Conservation (phyloP, 768 basidiomycete species). For the Amylocystis lapponica region DNA sequence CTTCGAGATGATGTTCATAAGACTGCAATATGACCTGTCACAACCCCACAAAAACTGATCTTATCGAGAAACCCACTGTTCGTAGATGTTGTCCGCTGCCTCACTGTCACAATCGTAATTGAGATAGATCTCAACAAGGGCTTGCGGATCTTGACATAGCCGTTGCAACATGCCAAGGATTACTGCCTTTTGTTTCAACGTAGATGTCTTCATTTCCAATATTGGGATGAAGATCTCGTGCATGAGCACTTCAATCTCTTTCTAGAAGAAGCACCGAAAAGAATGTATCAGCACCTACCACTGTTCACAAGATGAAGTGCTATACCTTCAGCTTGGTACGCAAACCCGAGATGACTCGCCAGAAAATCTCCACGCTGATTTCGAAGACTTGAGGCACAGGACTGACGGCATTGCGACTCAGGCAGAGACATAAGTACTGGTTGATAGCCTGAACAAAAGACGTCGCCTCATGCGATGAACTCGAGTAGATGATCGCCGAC, state of each 20-base stretch:
- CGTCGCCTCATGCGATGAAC: slow-evolving; percentile 80
- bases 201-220: slow-evolving; percentile 95
- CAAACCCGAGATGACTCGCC: slow-evolving; percentile 92
- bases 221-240: slow-evolving; percentile 99
- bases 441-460: slow-evolving; percentile 91
- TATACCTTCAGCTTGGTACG: slow-evolving; percentile 90
- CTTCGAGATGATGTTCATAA: slow-evolving; percentile 96
- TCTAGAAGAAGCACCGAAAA: slow-evolving; percentile 43
- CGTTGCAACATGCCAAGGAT: slow-evolving; percentile 85
- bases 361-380: slow-evolving; percentile 96
- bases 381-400: slow-evolving; percentile 97
- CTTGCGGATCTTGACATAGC: slow-evolving; percentile 93
- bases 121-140: slow-evolving; percentile 95
- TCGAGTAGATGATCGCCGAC: slow-evolving; percentile 85
- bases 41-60: background rate
- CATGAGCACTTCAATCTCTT: slow-evolving; percentile 98
- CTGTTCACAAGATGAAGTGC: background rate
- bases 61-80: slow-evolving; percentile 52
- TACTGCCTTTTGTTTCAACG: slow-evolving; percentile 89
- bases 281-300: background rate
- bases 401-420: slow-evolving; percentile 94
- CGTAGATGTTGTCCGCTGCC: slow-evolving; percentile 95
- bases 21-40: slow-evolving; percentile 32
- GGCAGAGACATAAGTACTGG: slow-evolving; percentile 88
- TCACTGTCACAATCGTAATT: slow-evolving; percentile 98